Conservation (phyloP, 768 basidiomycete genomes). For the Lactifluus pinguis region DNA sequence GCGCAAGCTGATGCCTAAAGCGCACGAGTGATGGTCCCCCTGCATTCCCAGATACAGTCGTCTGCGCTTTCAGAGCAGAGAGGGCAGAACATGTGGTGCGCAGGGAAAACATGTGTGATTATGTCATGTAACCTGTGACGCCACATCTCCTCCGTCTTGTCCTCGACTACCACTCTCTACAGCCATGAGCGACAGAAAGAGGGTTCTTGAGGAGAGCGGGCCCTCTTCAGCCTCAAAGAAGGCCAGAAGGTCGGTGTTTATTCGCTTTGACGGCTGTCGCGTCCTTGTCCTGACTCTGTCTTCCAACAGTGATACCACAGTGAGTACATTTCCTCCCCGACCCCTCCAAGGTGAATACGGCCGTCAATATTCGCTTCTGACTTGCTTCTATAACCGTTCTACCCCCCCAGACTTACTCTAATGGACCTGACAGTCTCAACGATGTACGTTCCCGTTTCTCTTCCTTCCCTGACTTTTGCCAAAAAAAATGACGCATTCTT, state of each 20-base stretch:
- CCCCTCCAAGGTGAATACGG: constrained; percentile 62
- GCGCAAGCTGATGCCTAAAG: constrained; percentile 55
- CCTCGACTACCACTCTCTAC: too few species aligned
- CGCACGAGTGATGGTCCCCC: constrained; percentile 19
- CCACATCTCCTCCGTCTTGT: too few species aligned
- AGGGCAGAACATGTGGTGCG: constrained; percentile 20
- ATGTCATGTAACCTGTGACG: constrained; percentile 9
- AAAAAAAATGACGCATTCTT: neutral
- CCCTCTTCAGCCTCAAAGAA: constrained; percentile 14
- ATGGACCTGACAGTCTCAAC: constrained; percentile 30
- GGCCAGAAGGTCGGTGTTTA: constrained; percentile 46
- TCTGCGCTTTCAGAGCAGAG: neutral
- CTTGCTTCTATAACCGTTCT: constrained; percentile 61
- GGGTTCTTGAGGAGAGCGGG: constrained; percentile 12
- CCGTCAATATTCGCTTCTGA: constrained; percentile 42
- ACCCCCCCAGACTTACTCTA: constrained; percentile 41
- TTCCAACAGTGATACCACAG: constrained; percentile 47
- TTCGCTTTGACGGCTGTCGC: neutral
- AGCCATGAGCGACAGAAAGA: constrained; percentile 18
- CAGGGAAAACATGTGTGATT: constrained; percentile 26
- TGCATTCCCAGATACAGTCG: neutral
- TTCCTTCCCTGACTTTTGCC: neutral
- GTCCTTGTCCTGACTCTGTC: constrained; percentile 17
- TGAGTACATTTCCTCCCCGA: constrained; percentile 43
- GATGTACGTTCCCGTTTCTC: neutral